Conservation (phyloP, 2,329 filamentous ascomycete species). For the Neonectria sp. region DNA sequence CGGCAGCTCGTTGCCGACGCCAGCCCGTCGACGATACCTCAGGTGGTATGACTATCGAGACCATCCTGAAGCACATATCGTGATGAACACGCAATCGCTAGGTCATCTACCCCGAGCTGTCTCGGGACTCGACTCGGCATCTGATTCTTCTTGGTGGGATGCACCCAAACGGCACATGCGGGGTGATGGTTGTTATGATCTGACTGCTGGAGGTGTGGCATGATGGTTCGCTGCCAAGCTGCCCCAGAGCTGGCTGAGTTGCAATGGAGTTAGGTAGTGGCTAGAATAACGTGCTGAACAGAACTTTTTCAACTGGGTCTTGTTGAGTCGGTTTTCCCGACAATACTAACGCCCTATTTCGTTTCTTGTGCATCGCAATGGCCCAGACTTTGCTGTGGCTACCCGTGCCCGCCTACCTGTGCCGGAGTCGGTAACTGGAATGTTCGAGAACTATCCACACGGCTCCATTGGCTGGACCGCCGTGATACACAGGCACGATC, state of each 20-base stretch:
- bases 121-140: constrained; percentile 27
- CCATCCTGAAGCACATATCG: constrained; percentile 26
- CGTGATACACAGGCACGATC: background rate
- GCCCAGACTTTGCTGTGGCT: constrained; percentile 16
- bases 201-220: constrained; percentile 39
- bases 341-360: constrained; percentile 24
- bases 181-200: constrained; percentile 32
- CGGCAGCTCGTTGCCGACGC: constrained; percentile 16
- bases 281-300: constrained; percentile 23
- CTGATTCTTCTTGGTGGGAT: constrained; percentile 10
- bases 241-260: constrained; percentile 10
- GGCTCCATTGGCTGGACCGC: constrained; percentile 18
- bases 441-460: constrained; percentile 29
- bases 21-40: constrained; percentile 20
- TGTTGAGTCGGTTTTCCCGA: constrained; percentile 27
- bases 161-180: constrained; percentile 26
- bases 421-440: constrained; percentile 40
- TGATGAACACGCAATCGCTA: constrained; percentile 37
- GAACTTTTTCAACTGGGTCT: constrained; percentile 16
- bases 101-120: constrained; percentile 23
- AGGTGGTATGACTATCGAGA: constrained; percentile 37
- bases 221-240: constrained; percentile 31
- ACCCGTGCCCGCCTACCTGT: constrained; percentile 4
- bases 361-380: constrained; percentile 19
- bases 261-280: background rate